Evolutionary conservation across 2,329 filamentous ascomycete genomes (phyloP).

Genomic region (Phialocephala sp.): DNA sequence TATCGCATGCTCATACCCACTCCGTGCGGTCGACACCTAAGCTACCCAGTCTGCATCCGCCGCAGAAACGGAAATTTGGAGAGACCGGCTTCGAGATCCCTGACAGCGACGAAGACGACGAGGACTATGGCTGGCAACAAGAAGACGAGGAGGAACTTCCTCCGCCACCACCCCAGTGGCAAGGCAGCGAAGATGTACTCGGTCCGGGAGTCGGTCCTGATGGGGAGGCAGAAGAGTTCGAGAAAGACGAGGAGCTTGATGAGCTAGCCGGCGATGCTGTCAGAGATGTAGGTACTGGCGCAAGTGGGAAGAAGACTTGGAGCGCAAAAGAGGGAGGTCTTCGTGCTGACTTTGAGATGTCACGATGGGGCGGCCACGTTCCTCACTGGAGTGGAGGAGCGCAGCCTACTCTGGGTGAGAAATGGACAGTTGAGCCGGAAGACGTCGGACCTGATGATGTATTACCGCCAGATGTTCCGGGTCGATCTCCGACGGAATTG

Average conservation of each 20-base stretch:
- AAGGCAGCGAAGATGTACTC: conserved; percentile 69
- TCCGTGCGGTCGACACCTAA: background rate
- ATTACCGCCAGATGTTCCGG: no score
- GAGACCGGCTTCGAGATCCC: conserved; percentile 65
- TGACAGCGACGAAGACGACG: conserved; percentile 65
- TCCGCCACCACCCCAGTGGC: conserved; percentile 67
- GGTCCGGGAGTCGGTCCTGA: conserved; percentile 41
- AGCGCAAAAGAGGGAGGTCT: background rate
- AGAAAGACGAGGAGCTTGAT: conserved; percentile 28
- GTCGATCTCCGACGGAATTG: no score
- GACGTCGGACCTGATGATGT: background rate
- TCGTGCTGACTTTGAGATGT: background rate
- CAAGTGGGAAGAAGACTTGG: background rate
- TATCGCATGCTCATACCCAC: conserved; percentile 7
- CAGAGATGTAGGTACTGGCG: background rate
- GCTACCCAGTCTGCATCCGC: conserved; percentile 39
- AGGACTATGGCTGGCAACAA: conserved; percentile 76
- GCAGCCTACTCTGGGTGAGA: background rate
- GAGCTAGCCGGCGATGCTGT: conserved; percentile 14
- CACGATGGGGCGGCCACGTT: background rate
- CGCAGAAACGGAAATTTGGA: conserved; percentile 67
- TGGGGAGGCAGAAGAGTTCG: conserved; percentile 8
- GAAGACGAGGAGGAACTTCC: conserved; percentile 67
- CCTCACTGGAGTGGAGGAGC: no score
- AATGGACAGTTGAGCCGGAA: background rate